Evolutionary conservation across 345 rosid species (phyloP), one percentile per base, ranked within the genome.

Genomic region (Brassica incana): DNA sequence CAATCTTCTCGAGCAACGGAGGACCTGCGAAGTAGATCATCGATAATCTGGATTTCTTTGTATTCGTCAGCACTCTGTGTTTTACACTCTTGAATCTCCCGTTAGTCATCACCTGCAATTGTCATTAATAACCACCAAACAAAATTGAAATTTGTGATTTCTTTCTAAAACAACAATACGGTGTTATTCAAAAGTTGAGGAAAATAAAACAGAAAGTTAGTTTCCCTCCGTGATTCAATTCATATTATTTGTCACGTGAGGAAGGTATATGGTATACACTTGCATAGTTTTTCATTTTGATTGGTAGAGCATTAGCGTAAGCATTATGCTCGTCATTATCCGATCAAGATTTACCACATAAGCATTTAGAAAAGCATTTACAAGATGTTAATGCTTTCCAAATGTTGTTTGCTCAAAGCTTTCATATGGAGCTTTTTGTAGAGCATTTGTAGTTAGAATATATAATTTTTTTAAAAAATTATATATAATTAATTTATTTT

Each of bases 11-110:
- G 23, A 11, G 70, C 78, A 86, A 63, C 2, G 97, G 86, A 58
- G 98, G 97, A 7, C 90, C 97, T 15, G 93, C 98, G 66, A 94
- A 94, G 33, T 85, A 94, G 20, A 94, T 88, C 98, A 91, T 94
- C 1, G 98, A 92, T 16, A 92, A 2, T 25, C 97, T 94, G 14
- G 98, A 82, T 20, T 78, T 83, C 69, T 8, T 79, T 32, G 82
- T 82, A 40, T 77, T 88, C 6, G 90, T 81, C 65, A 94, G 15
- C 29, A 94, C 98, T 67, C 98, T 86, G 38, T 94, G 98, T 77
- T 83, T 92, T 76, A 94, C 97, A 75, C 98, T 94, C 58, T 58
- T 88, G 70, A 94, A 85, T 83, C 88, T 87, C 48, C 98, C 95
- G 25, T 94, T 94, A 2, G 97, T 92, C 89, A 94, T 75, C 35